A percentile compares a stretch with the other conserved stretches of the same genome.
Conservation (phyloP, 73 alveolate genomes). For the Tetrahymena thermophila region DNA sequence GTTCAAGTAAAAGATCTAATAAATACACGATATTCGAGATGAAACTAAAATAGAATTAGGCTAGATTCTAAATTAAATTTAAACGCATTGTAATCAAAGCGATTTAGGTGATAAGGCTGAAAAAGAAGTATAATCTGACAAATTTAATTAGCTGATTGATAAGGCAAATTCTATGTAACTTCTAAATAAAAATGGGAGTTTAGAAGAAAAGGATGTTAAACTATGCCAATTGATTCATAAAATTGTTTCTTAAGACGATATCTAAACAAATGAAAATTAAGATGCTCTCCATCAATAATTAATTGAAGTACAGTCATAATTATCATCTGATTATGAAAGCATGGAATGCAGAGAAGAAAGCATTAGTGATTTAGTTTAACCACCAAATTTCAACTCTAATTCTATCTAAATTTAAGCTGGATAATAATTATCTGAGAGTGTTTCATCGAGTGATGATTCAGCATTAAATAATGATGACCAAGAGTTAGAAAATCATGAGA, state of each 20-base stretch:
- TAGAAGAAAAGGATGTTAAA: not conserved
- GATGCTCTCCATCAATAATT: not conserved
- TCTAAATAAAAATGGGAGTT: not conserved
- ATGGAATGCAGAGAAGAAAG: constrained; percentile 1
- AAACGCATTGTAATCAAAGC: not conserved
- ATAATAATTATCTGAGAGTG: not conserved
- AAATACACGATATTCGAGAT: not conserved
- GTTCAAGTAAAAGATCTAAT: not conserved
- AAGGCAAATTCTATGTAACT: not conserved
- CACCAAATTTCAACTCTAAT: not conserved
- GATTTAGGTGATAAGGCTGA: not conserved
- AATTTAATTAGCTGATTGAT: not conserved
- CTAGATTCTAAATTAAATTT: not conserved
- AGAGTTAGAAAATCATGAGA: not conserved
- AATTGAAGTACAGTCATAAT: not conserved
- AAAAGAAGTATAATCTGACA: not conserved
- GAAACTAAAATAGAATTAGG: not conserved
- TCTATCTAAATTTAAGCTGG: not conserved
- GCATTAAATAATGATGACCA: not conserved
- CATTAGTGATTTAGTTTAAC: not conserved
- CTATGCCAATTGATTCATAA: not conserved
- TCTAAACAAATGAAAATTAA: not conserved
- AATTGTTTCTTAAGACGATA: not conserved
- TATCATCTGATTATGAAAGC: not conserved
- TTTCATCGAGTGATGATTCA: not conserved